Conservation (phyloP, 2,329 filamentous ascomycete genomes). For the Capronia epimyces region DNA sequence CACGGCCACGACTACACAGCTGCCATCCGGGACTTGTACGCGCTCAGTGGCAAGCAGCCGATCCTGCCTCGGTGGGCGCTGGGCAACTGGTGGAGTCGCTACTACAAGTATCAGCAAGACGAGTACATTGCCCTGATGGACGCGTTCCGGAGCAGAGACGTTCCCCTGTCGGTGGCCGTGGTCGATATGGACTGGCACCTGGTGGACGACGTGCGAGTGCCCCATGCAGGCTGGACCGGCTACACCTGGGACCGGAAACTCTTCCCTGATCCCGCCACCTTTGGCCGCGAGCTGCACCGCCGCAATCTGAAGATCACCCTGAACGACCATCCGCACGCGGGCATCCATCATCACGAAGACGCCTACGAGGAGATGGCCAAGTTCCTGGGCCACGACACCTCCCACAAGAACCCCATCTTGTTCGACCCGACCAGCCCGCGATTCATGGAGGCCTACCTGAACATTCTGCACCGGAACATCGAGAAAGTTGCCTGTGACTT, state of each 20-base stretch:
- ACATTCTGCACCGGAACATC: conserved; percentile 52
- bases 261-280: conserved; percentile 52
- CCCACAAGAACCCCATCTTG: conserved; percentile 46
- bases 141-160: conserved; percentile 45
- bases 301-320: conserved; percentile 52
- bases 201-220: conserved; percentile 45
- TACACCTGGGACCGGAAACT: conserved; percentile 58
- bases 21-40: conserved; percentile 52
- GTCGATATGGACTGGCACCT: conserved; percentile 65
- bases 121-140: conserved; percentile 57
- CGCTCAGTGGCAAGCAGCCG: conserved; percentile 53
- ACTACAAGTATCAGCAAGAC: conserved; percentile 52
- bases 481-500: conserved; percentile 57
- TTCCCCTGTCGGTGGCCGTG: conserved; percentile 57
- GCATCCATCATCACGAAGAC: conserved; percentile 54
- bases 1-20: conserved; percentile 54
- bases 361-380: conserved; percentile 52
- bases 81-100: conserved; percentile 63
- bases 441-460: conserved; percentile 56
- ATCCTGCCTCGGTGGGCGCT: conserved; percentile 53
- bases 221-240: conserved; percentile 53
- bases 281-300: conserved; percentile 49
- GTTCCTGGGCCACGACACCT: conserved; percentile 49
- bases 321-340: conserved; percentile 59
- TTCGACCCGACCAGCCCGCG: conserved; percentile 53